Evolutionary conservation across 352 stramenopile genomes (phyloP).

Genomic region (Pythium dissotocum): DNA sequence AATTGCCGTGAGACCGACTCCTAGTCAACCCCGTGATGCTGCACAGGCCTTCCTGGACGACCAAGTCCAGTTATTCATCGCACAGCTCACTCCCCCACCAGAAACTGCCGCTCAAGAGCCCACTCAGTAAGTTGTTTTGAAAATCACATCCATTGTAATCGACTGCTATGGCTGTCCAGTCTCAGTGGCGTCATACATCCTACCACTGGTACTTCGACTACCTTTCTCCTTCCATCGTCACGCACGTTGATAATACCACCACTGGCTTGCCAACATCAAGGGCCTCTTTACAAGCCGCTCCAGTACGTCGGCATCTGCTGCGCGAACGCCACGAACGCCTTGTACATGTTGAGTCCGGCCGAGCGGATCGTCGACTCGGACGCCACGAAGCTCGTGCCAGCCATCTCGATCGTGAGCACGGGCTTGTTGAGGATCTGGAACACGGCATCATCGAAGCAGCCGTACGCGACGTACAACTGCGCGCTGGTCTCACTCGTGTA

Average conservation of each 20-base stretch:
- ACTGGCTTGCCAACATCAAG: too few relatives aligned
- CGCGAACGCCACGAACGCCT: constrained; percentile 20
- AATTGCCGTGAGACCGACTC: too few relatives aligned
- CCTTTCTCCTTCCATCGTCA: background rate
- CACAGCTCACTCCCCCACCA: background rate
- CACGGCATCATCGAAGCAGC: constrained; percentile 31
- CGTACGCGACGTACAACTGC: constrained; percentile 33
- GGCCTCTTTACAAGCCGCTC: constrained; percentile 9
- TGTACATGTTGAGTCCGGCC: constrained; percentile 23
- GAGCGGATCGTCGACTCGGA: constrained; percentile 25
- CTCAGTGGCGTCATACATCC: background rate
- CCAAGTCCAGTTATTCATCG: background rate
- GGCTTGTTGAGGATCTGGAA: constrained; percentile 32
- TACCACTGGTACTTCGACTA: background rate
- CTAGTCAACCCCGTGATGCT: background rate
- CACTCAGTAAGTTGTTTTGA: background rate
- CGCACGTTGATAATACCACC: background rate
- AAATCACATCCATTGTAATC: background rate
- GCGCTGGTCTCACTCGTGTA: constrained; percentile 13
- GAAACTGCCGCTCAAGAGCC: background rate
- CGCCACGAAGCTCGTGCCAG: constrained; percentile 24
- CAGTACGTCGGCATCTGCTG: constrained; percentile 21
- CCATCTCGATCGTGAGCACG: constrained; percentile 30
- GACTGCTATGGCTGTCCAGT: background rate
- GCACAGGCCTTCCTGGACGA: background rate